Percentiles rank a stretch among this genome's conserved stretches.
Conservation (phyloP, 345 rosid genomes). For the Leavenworthia alabamica region DNA sequence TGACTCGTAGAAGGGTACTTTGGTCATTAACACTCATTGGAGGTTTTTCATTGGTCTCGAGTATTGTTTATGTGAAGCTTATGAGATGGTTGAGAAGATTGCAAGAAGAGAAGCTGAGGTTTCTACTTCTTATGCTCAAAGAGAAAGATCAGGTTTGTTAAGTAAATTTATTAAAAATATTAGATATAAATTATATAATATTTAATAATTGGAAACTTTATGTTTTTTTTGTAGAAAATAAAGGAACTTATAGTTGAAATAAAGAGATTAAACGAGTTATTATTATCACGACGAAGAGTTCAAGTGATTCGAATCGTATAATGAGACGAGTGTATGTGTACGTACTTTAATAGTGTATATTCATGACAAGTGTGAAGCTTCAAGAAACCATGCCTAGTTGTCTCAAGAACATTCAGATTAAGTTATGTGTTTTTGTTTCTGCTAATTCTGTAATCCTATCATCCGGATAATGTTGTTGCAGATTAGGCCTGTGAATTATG, state of each 20-base stretch:
- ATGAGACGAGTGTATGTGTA: neutral
- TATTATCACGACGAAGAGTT: slow-evolving; percentile 27
- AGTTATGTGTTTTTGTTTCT: too few species aligned
- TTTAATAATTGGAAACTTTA: neutral
- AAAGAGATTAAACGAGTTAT: slow-evolving; percentile 22
- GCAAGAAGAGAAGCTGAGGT: slow-evolving; percentile 25
- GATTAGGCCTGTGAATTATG: too few species aligned
- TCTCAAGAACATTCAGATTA: too few species aligned
- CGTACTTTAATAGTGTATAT: too few species aligned
- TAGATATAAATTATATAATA: fast-evolving
- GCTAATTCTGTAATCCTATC: too few species aligned
- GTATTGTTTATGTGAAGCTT: slow-evolving; percentile 15
- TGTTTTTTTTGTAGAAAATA: slow-evolving; percentile 26
- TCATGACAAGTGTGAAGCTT: too few species aligned
- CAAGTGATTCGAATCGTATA: slow-evolving; percentile 27
- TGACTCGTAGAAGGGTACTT: slow-evolving; percentile 5
- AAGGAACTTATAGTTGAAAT: slow-evolving; percentile 17
- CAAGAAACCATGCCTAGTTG: too few species aligned
- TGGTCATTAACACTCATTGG: slow-evolving; percentile 19
- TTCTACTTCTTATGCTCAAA: slow-evolving; percentile 11
- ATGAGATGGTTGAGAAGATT: slow-evolving; percentile 30
- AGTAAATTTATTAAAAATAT: neutral
- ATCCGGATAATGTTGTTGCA: too few species aligned
- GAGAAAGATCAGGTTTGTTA: slow-evolving; percentile 35
- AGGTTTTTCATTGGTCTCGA: slow-evolving; percentile 15